phyloP scores from a whole-genome alignment of 73 alveolate species.

The Uronychia setigera region DNA sequence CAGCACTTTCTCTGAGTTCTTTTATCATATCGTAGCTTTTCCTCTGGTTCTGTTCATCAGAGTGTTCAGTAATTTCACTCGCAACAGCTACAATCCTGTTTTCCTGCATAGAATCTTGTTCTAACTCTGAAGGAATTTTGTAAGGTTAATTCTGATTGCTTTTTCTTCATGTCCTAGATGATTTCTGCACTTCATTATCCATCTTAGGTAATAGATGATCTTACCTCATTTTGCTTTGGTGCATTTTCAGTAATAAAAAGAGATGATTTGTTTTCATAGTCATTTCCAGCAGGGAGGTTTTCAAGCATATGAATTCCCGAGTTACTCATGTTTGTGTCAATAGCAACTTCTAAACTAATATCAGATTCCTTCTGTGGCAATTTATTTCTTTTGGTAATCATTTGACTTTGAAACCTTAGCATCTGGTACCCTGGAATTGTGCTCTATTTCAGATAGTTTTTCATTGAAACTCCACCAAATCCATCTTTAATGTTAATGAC shows the following conservation, averaged over 20 bases:
- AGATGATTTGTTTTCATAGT: not conserved
- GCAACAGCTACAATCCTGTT: too few relatives aligned
- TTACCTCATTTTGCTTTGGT: not conserved
- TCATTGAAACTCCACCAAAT: not conserved
- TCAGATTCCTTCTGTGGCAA: not conserved
- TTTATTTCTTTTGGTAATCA: not conserved
- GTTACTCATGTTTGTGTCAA: not conserved
- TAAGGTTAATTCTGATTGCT: too few relatives aligned
- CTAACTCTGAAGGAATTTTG: too few relatives aligned
- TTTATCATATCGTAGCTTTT: too few relatives aligned
- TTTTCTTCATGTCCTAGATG: too few relatives aligned
- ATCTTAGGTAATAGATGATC: too few relatives aligned
- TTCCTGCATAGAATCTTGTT: too few relatives aligned
- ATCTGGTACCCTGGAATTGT: not conserved
- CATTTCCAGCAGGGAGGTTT: not conserved
- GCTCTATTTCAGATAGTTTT: not conserved
- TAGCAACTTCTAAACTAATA: not conserved
- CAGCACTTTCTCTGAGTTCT: too few relatives aligned
- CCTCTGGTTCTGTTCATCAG: too few relatives aligned
- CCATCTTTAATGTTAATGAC: constrained; percentile 43
- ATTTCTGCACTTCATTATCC: too few relatives aligned
- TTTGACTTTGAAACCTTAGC: not conserved
- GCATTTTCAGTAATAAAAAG: not conserved
- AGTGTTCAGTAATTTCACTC: too few relatives aligned
- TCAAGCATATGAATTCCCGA: not conserved